Evolutionary conservation across 345 rosid species (phyloP), one percentile per base, ranked within the genome.

Genomic region (Hevea brasiliensis): DNA sequence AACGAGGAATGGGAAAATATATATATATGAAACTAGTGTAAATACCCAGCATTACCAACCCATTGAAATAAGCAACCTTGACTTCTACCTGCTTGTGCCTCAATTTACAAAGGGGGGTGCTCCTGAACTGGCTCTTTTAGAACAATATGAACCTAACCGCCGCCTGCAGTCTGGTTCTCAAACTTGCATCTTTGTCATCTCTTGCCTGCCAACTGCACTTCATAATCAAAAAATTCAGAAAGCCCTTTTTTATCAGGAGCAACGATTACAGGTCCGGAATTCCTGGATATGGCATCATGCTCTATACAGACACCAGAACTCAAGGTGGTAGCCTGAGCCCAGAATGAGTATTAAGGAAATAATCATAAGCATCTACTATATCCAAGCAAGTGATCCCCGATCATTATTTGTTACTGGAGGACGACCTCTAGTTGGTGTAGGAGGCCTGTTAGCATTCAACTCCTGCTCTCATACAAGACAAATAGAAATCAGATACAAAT

Each of bases 361-460:
- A 77, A 72, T 64, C 72, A 45, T 57, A 67, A 61, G 59, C 65
- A 41, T 73, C 71, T 77, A 65, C 81, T 88, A 92, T 58, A 95
- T 87, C 94, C 96, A 95, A 66, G 97, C 99, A 61, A 89, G 92
- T 75, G 97, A 82, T 68, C 97, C 98, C 23, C 94, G 85, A 73
- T 95, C 99, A 50, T 87, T 91, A 50, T 87, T 91, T 65, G 92
- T 68, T 70, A 74, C 87, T 81, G 83, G 98, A 67, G 97, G 96
- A 54, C 99, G 96, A 51, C 99, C 97, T 86, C 99, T 84, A 2
- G 98, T 91, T 64, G 98, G 98, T 51, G 99, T 95, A 0, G 99
- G 88, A 77, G 97, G 99, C 77, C 99, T 80, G 75, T 92, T 92
- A 54, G 96, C 98, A 61, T 95, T 95, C 74, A 95, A 84, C 82